Base-by-base conservation (phyloP, 2,329 filamentous ascomycete genomes). In the Lachnellula suecica region DNA sequence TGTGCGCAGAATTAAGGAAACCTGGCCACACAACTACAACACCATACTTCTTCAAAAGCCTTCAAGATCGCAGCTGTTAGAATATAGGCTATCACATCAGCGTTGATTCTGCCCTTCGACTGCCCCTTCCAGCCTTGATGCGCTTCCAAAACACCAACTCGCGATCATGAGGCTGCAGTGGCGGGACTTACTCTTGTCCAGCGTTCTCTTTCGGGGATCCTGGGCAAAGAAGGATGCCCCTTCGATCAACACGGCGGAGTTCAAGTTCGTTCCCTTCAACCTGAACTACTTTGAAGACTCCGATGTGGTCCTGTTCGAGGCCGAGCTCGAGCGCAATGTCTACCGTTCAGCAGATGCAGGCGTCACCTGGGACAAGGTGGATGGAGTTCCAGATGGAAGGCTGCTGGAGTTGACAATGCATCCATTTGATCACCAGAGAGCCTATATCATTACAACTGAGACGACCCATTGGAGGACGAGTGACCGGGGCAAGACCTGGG, bases 211-310 rank as follows among this genome's bases (percentile, higher is more conserved):
- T 42, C 56, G 56, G 27, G 49, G 49, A 42, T 56, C 58, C 23
- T 60, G 53, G 57, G 64, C 60, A 40, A 68, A 68, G 54, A 68
- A 68, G 53, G 65, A 68, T 49, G 54, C 77, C 44, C 92, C 92
- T 22, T 77, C 78, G 51, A 79, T 96, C 63, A 76, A 79, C 56
- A 73, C 77, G 53, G 88, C 76, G 48, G 71, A 79, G 43, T 89
- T 97, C 72, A 75, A 87, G 41, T 77, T 84, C 63, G 71, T 78
- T 49, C 89, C 91, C 1, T 68, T 73, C 49, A 84, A 85, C 67
- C 75, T 97, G 59, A 88, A 88, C 72, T 99, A 96, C 73, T 97
- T 99, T 67, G 87, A 94, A 66, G 89, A 93, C 69, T 92, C 89
- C 60, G 87, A 96, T 68, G 82, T 88, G 47, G 77, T 96, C 53